Base-by-base conservation (phyloP, 441 rosid genomes). In the Eutrema salsugineum region DNA sequence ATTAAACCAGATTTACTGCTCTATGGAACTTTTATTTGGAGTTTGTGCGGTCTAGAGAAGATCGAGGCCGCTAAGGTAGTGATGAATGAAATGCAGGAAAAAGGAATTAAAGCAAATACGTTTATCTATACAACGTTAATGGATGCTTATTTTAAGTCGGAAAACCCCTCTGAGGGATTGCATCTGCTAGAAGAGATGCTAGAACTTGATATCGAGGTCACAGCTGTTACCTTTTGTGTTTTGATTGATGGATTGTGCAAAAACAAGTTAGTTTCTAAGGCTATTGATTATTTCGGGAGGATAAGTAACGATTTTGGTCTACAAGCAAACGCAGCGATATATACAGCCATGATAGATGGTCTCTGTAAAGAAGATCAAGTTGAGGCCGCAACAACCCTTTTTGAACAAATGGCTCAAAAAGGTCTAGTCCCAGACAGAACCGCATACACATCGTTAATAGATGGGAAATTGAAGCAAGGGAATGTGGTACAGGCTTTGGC, bases 211-310 rank as follows among this genome's bases (percentile, higher is more conserved):
- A 61, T 82, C 22, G 82, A 85, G 71, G 79, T 84, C 64, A 90
- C 93, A 12, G 77, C 68, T 74, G 88, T 88, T 56, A 90, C 96
- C 7, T 86, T 81, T 43, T 90, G 96, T 42, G 89, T 78, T 57
- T 77, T 88, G 70, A 20, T 90, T 73, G 93, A 90, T 80, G 96
- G 96, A 51, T 77, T 88, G 79, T 88, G 93, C 80, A 90, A 90
- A 78, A 79, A 55, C 55, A 84, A 85, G 76, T 73, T 83, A 66
- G 75, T 90, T 47, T 82, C 81, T 53, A 88, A 80, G 67, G 96
- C 93, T 8, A 33, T 72, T 76, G 77, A 76, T 73, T 84, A 84
- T 70, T 88, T 90, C 48, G 49, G 46, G 55, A 76, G 76, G 79
- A 83, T 85, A 78, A 54, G 72, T 50, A 36, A 11, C 0, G 84